These are phyloP conservation scores for Torulaspora delbrueckii DNA, from an alignment of 805 yeast genomes.

Conservation along the genomic window DNA sequence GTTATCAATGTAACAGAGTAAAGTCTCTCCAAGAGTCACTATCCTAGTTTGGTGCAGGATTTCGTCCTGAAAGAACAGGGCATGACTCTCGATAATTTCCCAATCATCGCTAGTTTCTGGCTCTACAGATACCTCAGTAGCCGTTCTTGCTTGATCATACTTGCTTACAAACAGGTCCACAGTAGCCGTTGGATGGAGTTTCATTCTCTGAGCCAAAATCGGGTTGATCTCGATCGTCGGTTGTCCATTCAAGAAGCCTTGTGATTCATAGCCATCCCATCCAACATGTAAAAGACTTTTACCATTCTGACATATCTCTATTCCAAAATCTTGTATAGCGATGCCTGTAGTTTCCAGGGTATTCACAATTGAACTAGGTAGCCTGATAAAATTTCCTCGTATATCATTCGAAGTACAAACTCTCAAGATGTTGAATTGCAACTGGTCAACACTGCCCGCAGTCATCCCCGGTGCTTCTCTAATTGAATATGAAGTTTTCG, in stretches of 20 bases:
- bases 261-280: slow-evolving; percentile 30
- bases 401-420: slow-evolving; percentile 19
- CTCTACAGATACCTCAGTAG: slow-evolving; percentile 65
- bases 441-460: slow-evolving; percentile 4
- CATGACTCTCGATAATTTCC: slow-evolving; percentile 84
- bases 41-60: slow-evolving; percentile 78
- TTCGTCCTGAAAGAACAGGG: slow-evolving; percentile 66
- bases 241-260: slow-evolving; percentile 13
- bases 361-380: slow-evolving; percentile 23
- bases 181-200: slow-evolving; percentile 5
- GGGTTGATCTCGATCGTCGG: slow-evolving; percentile 25
- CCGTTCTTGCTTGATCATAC: slow-evolving; percentile 21
- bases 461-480: slow-evolving; percentile 3
- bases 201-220: slow-evolving; percentile 17
- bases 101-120: slow-evolving; percentile 78
- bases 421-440: slow-evolving; percentile 13
- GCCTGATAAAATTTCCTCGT: slow-evolving; percentile 28
- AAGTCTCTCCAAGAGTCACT: slow-evolving; percentile 50
- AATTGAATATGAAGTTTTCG: neutral
- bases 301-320: slow-evolving; percentile 10
- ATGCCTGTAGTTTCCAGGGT: slow-evolving; percentile 20
- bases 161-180: slow-evolving; percentile 15
- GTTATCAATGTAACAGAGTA: slow-evolving; percentile 68
- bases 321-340: slow-evolving; percentile 27
- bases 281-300: slow-evolving; percentile 17